Evolutionary conservation across 2,329 filamentous ascomycete genomes (phyloP), one percentile per base, ranked within the genome.

Genomic region (Colletotrichum kahawae): DNA sequence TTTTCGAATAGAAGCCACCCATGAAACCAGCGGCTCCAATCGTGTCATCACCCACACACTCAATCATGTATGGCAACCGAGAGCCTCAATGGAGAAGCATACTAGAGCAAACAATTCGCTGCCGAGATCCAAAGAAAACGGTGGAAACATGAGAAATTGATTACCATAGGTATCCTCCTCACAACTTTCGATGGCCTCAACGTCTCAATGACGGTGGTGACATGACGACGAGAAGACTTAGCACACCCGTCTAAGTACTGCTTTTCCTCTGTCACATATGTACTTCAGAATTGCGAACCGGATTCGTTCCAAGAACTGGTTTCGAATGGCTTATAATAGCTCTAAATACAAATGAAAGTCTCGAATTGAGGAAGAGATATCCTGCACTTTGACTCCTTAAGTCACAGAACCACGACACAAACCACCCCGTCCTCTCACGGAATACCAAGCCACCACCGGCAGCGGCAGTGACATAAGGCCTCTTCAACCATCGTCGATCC

Each of bases 241-340:
- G n/a, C 18, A 43, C 5, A 18, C 5, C 9, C 9, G 38, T 9
- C 38, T 12, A 5, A 48, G n/a, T 12, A 10, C 12, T 48, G 18
- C n/a, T 3, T 48, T 9, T 12, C 12, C 38, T n/a, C 9, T 48
- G 18, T 9, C 18, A n/a, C 3, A 21, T 9, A 48, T 18, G 18
- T 12, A 12, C n/a, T 0, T 48, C n/a, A 0, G 10, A 6, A n/a
- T 48, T 48, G 5, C 5, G 38, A 12, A 7, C 18, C 3, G 18
- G 5, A n/a, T 12, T n/a, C 6, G 4, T 12, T 1, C 12, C 10
- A 48, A 5, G n/a, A 0, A 12, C 12, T 48, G n/a, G n/a, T 13
- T 1, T 13, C 43, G 43, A 51, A 13, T 21, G 2, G 5, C 14
- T 8, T 7, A 18, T 9, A 7, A 38, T 18, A 8, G 7, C 21